A percentile compares a stretch with the other conserved stretches of the same genome.
These are phyloP conservation scores for Luvunga scandens DNA, from an alignment of 345 rosid genomes.

Conservation along the genomic window DNA sequence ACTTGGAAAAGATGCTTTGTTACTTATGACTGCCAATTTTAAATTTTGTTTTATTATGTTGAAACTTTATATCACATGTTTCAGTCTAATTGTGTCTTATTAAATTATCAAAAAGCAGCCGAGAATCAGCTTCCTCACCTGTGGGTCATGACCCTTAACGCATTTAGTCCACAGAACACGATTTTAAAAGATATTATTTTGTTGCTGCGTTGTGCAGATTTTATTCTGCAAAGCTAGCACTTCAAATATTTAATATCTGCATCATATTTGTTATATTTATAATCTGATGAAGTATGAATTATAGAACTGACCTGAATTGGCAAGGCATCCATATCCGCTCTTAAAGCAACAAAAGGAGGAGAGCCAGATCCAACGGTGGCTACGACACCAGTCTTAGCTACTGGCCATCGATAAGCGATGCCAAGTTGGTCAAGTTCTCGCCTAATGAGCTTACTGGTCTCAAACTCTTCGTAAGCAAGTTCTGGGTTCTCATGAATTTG, in stretches of 20 bases:
- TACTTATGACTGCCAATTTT: too few species aligned
- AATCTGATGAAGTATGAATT: too few species aligned
- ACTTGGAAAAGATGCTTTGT: not conserved
- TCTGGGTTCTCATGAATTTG: conserved; percentile 59
- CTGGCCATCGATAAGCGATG: conserved; percentile 52
- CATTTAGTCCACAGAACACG: not conserved
- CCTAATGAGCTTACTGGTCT: conserved; percentile 51
- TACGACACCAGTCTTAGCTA: conserved; percentile 57
- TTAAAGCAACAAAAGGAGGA: conserved; percentile 54
- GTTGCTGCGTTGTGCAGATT: not conserved
- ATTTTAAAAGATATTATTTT: not conserved
- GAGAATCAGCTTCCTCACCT: not conserved
- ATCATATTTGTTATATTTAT: too few species aligned
- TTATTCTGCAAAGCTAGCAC: not conserved
- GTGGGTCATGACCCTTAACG: not conserved
- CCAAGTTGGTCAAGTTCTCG: conserved; percentile 55
- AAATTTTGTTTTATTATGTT: not conserved
- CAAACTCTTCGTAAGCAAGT: conserved; percentile 55
- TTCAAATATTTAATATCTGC: not conserved
- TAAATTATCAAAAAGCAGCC: not conserved
- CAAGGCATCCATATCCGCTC: conserved; percentile 78
- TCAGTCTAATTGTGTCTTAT: not conserved
- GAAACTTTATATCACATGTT: not conserved
- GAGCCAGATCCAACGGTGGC: conserved; percentile 55
- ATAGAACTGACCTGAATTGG: conserved; percentile 52